Base-by-base conservation (phyloP, 495 filamentous ascomycete genomes). In the Xylaria castorea region DNA sequence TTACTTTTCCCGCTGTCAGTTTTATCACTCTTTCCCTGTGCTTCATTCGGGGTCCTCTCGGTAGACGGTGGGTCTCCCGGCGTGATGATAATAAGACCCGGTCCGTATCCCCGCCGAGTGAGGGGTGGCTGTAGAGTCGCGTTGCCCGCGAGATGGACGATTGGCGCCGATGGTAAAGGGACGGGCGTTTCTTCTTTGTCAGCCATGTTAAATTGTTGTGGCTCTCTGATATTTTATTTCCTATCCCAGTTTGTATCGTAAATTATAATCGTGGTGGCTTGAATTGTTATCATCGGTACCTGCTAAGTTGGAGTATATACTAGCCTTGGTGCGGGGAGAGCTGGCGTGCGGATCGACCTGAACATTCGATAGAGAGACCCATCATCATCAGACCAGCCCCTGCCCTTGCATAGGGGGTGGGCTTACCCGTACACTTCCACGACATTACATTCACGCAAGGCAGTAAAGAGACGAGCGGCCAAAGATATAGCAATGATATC, bases 81-180 rank as follows among this genome's bases (percentile, higher is more conserved):
- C 32, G 76, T 60, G 63, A 88, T 66, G 42, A 90, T 71, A 53
- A 91, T 77, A 4, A 91, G 75, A 30, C 87, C 87, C 5, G 89
- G 89, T 0, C 89, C 89, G 38, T 72, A 72, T 5, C 87, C 89
- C 62, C 85, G 84, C 53, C 87, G 84, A 4, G 89, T 88, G 48
- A 90, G 85, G 50, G 89, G 89, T 63, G 85, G 80, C 60, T 89
- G 87, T 12, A 89, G 42, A 40, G 76, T 71, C 71, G 70, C 70
- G n/a, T 65, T 72, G 5, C 51, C 70, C 20, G 70, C 53, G 40
- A 72, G 62, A 22, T 61, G 62, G 50, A 61, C 20, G 25, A 67
- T 34, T 12, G 70, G 62, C 18, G 70, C 70, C 8, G 70, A 72
- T 36, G 70, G 70, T 6, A 72, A 40, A 16, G 70, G 22, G 9